Evolutionary conservation across 192 early-diverging fungal genomes (phyloP).

Genomic region (Oehlia diaphana): DNA sequence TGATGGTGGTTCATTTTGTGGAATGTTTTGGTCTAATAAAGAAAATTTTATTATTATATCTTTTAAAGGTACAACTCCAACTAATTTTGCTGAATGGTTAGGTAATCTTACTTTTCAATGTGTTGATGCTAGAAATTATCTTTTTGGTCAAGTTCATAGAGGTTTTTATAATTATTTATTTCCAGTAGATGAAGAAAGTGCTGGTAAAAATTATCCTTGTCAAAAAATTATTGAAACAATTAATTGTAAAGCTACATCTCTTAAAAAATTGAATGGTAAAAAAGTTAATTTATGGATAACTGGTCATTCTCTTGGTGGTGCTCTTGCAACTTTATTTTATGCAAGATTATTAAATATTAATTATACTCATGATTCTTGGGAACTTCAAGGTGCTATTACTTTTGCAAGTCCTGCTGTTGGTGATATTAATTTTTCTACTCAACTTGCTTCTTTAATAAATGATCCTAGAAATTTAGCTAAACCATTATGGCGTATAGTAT

Average conservation of each 20-base stretch:
- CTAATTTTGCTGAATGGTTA: slow-evolving; percentile 41
- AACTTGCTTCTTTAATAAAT: background rate
- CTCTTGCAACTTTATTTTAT: slow-evolving; percentile 37
- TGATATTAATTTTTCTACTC: no score
- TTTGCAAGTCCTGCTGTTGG: no score
- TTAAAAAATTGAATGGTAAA: background rate
- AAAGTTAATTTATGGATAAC: slow-evolving; percentile 43
- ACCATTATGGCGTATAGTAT: slow-evolving; percentile 46
- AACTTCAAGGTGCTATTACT: no score
- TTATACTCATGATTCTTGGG: no score
- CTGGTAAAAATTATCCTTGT: background rate
- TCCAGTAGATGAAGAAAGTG: no score
- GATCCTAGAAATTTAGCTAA: slow-evolving; percentile 12
- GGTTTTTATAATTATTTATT: slow-evolving; percentile 44
- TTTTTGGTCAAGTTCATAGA: slow-evolving; percentile 40
- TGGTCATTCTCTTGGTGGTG: slow-evolving; percentile 42
- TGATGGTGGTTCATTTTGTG: slow-evolving; percentile 35
- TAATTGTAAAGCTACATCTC: background rate
- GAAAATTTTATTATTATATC: slow-evolving; percentile 38
- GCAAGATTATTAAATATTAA: slow-evolving; percentile 22
- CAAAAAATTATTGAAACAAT: background rate
- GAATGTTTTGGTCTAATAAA: slow-evolving; percentile 38
- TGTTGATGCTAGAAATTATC: slow-evolving; percentile 34
- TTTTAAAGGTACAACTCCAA: slow-evolving; percentile 44
- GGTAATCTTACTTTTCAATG: slow-evolving; percentile 38